phyloP scores from a whole-genome alignment of 164 flowering plant species.

The Macadamia integrifolia region DNA sequence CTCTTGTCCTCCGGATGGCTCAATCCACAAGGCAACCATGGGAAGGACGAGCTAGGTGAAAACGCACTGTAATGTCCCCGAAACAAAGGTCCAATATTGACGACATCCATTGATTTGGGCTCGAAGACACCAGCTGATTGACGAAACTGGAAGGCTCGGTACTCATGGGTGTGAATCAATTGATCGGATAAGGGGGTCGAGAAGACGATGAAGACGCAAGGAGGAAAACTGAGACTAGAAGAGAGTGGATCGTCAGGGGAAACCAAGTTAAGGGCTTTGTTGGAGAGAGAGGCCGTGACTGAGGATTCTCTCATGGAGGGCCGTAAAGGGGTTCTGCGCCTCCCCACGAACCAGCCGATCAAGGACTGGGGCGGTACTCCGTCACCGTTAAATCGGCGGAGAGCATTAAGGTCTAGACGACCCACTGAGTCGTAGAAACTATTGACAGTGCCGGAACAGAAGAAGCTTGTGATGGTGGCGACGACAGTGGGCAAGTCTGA shows the following conservation, averaged over 20 bases:
- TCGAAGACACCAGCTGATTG: constrained; percentile 26
- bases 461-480: constrained; percentile 55
- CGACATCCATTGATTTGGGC: constrained; percentile 43
- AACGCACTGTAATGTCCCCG: constrained; percentile 67
- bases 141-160: constrained; percentile 59
- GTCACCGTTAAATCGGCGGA: constrained; percentile 22
- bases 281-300: constrained; percentile 41
- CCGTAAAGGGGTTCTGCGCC: constrained; percentile 59
- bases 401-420: constrained; percentile 26
- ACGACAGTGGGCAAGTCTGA: constrained; percentile 23
- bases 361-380: constrained; percentile 17
- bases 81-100: constrained; percentile 85
- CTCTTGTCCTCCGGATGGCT: constrained; percentile 24
- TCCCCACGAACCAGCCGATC: constrained; percentile 77
- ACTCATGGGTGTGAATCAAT: constrained; percentile 75
- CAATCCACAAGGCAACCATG: constrained; percentile 37
- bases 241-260: constrained; percentile 2
- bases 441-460: constrained; percentile 37
- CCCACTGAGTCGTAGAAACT: constrained; percentile 56
- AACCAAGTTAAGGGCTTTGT: constrained; percentile 19
- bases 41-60: constrained; percentile 55
- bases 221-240: constrained; percentile 14
- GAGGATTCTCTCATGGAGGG: constrained; percentile 67
- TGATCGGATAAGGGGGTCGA: constrained; percentile 48
- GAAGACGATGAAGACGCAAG: constrained; percentile 52